Evolutionary conservation across 1,139 yeast genomes (phyloP).

Genomic region (Geotrichum fermentans): DNA sequence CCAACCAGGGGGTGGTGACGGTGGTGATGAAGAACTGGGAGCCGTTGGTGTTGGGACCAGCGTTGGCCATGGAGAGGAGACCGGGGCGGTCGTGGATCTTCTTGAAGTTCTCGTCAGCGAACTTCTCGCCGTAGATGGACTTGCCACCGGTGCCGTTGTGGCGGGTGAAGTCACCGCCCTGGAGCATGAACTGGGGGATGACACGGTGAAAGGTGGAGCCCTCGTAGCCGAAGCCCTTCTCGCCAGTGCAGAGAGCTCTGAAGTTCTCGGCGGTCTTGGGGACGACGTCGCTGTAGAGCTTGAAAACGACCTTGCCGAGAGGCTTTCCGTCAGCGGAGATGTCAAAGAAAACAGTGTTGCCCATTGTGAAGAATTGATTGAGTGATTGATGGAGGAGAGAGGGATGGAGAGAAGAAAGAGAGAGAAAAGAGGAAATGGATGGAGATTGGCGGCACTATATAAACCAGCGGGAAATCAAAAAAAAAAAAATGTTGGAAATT

Average conservation of each 20-base stretch:
- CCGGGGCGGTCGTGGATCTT: constrained; percentile 89
- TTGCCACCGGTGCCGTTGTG: constrained; percentile 91
- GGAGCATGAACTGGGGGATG: constrained; percentile 96
- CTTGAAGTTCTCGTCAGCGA: constrained; percentile 91
- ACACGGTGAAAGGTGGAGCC: constrained; percentile 96
- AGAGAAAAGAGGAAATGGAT: background rate
- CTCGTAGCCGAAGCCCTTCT: constrained; percentile 93
- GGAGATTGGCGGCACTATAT: background rate
- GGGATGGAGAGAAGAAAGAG: background rate
- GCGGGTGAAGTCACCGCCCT: constrained; percentile 93
- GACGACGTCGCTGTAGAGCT: constrained; percentile 87
- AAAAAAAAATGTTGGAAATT: constrained; percentile 5
- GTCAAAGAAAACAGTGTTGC: constrained; percentile 66
- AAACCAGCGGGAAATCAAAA: no score
- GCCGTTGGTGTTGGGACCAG: constrained; percentile 99
- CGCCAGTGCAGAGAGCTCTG: constrained; percentile 96
- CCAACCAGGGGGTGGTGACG: constrained; percentile 93
- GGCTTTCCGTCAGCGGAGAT: constrained; percentile 59
- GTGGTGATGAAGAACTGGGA: constrained; percentile 99
- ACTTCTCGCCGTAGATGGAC: constrained; percentile 94
- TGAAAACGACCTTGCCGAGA: constrained; percentile 67
- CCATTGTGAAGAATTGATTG: constrained; percentile 28
- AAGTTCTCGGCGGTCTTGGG: constrained; percentile 98
- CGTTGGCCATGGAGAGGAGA: constrained; percentile 97
- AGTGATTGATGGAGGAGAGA: background rate